Conservation (phyloP, 1,284 basidiomycete species). For the Baeospora myosura region DNA sequence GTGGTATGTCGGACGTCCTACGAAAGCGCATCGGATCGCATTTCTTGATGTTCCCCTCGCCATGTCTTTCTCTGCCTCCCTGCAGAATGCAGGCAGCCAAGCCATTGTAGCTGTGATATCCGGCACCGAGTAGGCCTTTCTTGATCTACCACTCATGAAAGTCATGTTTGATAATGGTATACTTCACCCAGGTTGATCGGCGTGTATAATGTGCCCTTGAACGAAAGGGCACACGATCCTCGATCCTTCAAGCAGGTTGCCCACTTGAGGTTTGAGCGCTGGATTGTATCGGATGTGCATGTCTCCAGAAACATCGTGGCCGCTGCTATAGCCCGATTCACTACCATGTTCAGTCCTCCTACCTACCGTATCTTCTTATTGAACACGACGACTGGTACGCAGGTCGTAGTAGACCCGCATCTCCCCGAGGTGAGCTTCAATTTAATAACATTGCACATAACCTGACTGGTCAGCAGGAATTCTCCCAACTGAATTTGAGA, state of each 20-base stretch:
- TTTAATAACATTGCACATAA: too few relatives aligned
- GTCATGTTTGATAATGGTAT: too few relatives aligned
- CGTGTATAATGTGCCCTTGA: too few relatives aligned
- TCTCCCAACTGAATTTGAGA: constrained; percentile 16
- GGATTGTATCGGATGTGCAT: constrained; percentile 15
- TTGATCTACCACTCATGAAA: too few relatives aligned
- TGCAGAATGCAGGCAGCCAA: constrained; percentile 18
- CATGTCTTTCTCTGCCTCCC: constrained; percentile 27
- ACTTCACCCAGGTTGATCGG: too few relatives aligned
- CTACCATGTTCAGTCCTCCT: constrained; percentile 21
- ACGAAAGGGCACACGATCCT: too few relatives aligned
- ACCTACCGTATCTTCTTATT: constrained; percentile 31
- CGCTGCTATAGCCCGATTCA: constrained; percentile 26
- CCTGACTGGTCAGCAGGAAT: constrained; percentile 10
- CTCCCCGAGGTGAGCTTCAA: constrained; percentile 24
- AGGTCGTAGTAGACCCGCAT: constrained; percentile 23
- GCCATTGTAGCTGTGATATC: constrained; percentile 27
- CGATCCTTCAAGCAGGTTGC: too few relatives aligned
- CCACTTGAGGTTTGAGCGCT: too few relatives aligned
- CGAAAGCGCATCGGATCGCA: constrained; percentile 24
- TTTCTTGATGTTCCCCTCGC: constrained; percentile 27
- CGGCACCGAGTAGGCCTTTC: constrained; percentile 15
- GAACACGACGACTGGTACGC: constrained; percentile 23
- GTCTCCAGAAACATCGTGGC: constrained; percentile 25
- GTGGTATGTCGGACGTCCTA: constrained; percentile 29